Evolutionary conservation across 73 alveolate genomes (phyloP), one percentile per base, ranked within the genome.

Genomic region (Tetrahymena borealis): DNA sequence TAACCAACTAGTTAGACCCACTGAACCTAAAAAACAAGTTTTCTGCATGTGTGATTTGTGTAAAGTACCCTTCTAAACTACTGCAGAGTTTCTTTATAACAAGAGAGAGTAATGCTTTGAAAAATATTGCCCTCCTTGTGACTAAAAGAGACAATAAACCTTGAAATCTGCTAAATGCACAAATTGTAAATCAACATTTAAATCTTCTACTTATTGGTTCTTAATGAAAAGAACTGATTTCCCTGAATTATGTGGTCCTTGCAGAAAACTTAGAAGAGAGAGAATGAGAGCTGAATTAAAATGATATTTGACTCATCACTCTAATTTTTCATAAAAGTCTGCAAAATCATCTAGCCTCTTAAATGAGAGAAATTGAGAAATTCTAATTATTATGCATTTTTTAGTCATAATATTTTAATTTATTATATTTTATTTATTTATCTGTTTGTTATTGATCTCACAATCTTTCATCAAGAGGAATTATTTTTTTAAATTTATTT

Each of bases 41-140:
- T 90, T 91, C 91, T 78, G 92, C 36, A 94, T 96, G 78, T 96
- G 98, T 43, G 96, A 96, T 91, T 91, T 96, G n/a, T 96, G 98
- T 78, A 92, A 96, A 43, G 94, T 91, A 39, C 96, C 97, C 78
- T 95, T 93, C 91, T 39, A 40, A 78, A 95, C 95, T 36, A 95
- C 91, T 31, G 93, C 78, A 36, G 91, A 36, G 33, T 90, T 60
- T 41, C 90, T 91, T 39, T 90, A 91, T 43, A 92, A 92, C 18
- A 41, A 93, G 4, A 94, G 96, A 91, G 91, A 79, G 78, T 10
- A 42, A 7, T 60, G 91, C n/a, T 43, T 43, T 24, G 97, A 96
- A 20, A 91, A 79, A 78, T 96, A 91, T 79, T 96, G 98, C 78
- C 40, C 93, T 78, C 78, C 90, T 40, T 96, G 98, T 78, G 90